These are phyloP conservation scores for Candida freyschussii DNA, from an alignment of 1,139 yeast species.

Conservation along the genomic window DNA sequence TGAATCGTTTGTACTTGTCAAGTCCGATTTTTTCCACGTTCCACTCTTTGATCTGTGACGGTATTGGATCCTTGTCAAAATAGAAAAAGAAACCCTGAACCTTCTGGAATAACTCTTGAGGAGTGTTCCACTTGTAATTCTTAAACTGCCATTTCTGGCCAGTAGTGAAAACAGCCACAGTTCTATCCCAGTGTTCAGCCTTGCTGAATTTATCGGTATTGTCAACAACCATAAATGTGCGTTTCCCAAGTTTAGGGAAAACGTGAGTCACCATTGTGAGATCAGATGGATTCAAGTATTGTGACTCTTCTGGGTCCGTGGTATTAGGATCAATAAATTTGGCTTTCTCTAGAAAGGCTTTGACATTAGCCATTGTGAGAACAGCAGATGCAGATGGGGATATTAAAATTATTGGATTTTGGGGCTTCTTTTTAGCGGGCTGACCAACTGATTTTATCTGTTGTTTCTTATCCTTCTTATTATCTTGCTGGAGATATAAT, in stretches of 20 bases:
- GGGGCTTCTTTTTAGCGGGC: slow-evolving; percentile 30
- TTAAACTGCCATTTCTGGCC: slow-evolving; percentile 98
- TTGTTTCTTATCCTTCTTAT: slow-evolving; percentile 9
- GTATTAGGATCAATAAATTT: slow-evolving; percentile 53
- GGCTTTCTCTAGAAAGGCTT: slow-evolving; percentile 77
- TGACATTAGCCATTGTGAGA: slow-evolving; percentile 74
- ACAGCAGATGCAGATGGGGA: slow-evolving; percentile 95
- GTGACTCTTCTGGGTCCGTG: slow-evolving; percentile 13
- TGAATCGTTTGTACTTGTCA: slow-evolving; percentile 80
- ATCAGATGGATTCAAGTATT: slow-evolving; percentile 14
- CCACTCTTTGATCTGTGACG: slow-evolving; percentile 77
- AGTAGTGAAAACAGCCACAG: slow-evolving; percentile 91
- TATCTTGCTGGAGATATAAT: slow-evolving; percentile 6
- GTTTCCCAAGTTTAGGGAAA: slow-evolving; percentile 50
- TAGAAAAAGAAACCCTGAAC: slow-evolving; percentile 79
- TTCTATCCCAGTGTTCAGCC: slow-evolving; percentile 97
- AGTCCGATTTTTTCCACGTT: slow-evolving; percentile 74
- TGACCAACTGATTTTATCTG: slow-evolving; percentile 13
- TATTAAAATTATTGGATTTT: slow-evolving; percentile 83
- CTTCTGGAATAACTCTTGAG: slow-evolving; percentile 74
- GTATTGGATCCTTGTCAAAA: slow-evolving; percentile 76
- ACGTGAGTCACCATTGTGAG: slow-evolving; percentile 43
- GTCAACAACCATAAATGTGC: slow-evolving; percentile 76
- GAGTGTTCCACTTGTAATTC: slow-evolving; percentile 77
- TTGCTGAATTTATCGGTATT: slow-evolving; percentile 84